Evolutionary conservation across 768 basidiomycete genomes (phyloP).

Genomic region (Pholiota molesta): DNA sequence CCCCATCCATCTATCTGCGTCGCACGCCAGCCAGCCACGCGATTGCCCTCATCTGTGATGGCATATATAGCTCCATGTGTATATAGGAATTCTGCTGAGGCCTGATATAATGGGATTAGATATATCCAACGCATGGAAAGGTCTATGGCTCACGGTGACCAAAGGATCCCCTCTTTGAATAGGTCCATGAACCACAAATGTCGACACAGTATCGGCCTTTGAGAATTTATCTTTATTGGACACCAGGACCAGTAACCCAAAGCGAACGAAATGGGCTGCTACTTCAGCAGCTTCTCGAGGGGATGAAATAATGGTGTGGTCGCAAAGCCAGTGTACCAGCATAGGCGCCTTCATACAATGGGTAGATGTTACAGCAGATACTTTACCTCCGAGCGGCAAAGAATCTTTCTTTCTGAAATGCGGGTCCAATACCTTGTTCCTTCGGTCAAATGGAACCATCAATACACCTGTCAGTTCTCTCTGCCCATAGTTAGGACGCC

Average conservation of each 20-base stretch:
- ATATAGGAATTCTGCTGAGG: conserved; percentile 11
- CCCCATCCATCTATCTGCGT: too few relatives aligned
- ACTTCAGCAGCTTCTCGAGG: conserved; percentile 14
- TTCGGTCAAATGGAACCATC: not conserved
- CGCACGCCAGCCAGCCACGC: conserved; percentile 12
- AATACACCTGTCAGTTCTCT: conserved; percentile 5
- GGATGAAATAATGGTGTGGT: conserved; percentile 6
- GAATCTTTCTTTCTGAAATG: conserved; percentile 2
- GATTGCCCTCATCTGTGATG: conserved; percentile 14
- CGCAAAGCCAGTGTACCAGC: conserved; percentile 9
- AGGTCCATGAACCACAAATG: conserved; percentile 10
- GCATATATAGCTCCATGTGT: conserved; percentile 8
- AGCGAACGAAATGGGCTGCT: conserved; percentile 16
- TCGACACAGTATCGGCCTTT: not conserved
- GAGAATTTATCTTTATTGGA: conserved; percentile 8
- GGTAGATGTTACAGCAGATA: conserved; percentile 6
- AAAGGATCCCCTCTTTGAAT: conserved; percentile 9
- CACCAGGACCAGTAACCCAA: conserved; percentile 8
- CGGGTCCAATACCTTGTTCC: not conserved
- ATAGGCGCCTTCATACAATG: conserved; percentile 11
- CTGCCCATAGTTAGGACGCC: conserved; percentile 5
- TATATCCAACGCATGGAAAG: not conserved
- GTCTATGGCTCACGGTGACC: conserved; percentile 2
- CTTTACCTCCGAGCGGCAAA: conserved; percentile 10
- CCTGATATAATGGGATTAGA: not conserved